Conservation (phyloP, 2,329 filamentous ascomycete species). For the Fusarium denticulatum region DNA sequence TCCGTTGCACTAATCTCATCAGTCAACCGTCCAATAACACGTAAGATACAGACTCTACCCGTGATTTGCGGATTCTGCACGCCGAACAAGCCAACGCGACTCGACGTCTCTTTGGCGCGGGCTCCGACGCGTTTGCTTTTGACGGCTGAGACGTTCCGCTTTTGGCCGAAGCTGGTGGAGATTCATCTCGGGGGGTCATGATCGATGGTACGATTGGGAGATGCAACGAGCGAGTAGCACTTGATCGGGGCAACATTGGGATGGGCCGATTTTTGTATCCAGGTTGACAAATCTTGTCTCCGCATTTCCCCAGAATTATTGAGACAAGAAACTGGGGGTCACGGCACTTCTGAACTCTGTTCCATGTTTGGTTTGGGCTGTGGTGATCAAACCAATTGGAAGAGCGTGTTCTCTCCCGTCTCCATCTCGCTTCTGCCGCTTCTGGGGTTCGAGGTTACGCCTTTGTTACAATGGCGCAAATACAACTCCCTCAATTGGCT, state of each 20-base stretch:
- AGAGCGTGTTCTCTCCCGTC: not conserved
- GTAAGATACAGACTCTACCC: not conserved
- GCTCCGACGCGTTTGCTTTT: not conserved
- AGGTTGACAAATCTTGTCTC: not conserved
- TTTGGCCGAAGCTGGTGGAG: not conserved
- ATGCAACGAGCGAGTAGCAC: not conserved
- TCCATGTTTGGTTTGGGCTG: not conserved
- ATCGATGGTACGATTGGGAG: not conserved
- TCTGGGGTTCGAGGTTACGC: not conserved
- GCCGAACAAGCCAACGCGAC: constrained; percentile 3
- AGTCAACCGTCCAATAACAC: not conserved
- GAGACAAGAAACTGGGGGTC: not conserved
- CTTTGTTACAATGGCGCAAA: not conserved
- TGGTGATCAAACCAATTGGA: not conserved
- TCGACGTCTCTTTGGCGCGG: not conserved
- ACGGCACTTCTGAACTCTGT: not conserved
- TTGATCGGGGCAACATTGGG: constrained; percentile 8
- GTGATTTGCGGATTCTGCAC: constrained; percentile 10
- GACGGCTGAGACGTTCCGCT: not conserved
- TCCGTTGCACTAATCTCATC: not conserved
- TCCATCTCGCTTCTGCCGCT: not conserved
- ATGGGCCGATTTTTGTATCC: constrained; percentile 5
- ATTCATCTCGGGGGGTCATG: not conserved
- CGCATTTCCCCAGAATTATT: not conserved
- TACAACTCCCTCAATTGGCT: not conserved